A percentile compares a stretch with the other conserved stretches of the same genome.
These are phyloP conservation scores for Serpula lacrymans DNA, from an alignment of 768 basidiomycete species.

Conservation along the genomic window DNA sequence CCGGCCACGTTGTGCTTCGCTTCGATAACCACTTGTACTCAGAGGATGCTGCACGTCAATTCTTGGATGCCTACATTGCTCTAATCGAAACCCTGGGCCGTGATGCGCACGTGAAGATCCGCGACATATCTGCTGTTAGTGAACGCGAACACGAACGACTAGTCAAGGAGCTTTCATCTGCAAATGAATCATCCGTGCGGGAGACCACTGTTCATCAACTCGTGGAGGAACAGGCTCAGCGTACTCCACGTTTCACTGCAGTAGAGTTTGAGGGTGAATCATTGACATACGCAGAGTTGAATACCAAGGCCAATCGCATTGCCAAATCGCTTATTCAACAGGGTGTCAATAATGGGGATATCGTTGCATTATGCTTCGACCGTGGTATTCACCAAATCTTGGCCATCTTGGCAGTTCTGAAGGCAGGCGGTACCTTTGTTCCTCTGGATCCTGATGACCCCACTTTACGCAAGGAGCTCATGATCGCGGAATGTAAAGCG, in stretches of 20 bases:
- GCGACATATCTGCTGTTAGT: constrained; percentile 12
- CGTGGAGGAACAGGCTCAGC: constrained; percentile 11
- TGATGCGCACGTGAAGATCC: constrained; percentile 7
- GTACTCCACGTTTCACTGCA: constrained; percentile 18
- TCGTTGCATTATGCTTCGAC: constrained; percentile 26
- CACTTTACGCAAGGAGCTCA: constrained; percentile 23
- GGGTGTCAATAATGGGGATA: constrained; percentile 21
- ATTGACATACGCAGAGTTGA: constrained; percentile 30
- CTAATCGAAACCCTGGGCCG: constrained; percentile 21
- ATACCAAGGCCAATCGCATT: constrained; percentile 28
- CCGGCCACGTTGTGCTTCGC: constrained; percentile 21
- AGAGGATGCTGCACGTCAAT: constrained; percentile 24
- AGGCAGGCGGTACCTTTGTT: constrained; percentile 25
- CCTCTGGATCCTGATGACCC: constrained; percentile 29
- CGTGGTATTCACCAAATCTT: constrained; percentile 26
- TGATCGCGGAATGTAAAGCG: constrained; percentile 23
- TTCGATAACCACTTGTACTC: constrained; percentile 27
- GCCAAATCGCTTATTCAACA: constrained; percentile 23
- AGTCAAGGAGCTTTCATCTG: constrained; percentile 23
- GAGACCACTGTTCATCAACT: constrained; percentile 12
- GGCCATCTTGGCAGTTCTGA: constrained; percentile 28
- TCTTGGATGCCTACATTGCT: constrained; percentile 26
- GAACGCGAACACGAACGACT: constrained; percentile 12
- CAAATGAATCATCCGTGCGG: constrained; percentile 6
- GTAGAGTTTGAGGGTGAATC: constrained; percentile 26